Evolutionary conservation across 2,329 filamentous ascomycete genomes (phyloP).

Genomic region (Fusarium sp.): DNA sequence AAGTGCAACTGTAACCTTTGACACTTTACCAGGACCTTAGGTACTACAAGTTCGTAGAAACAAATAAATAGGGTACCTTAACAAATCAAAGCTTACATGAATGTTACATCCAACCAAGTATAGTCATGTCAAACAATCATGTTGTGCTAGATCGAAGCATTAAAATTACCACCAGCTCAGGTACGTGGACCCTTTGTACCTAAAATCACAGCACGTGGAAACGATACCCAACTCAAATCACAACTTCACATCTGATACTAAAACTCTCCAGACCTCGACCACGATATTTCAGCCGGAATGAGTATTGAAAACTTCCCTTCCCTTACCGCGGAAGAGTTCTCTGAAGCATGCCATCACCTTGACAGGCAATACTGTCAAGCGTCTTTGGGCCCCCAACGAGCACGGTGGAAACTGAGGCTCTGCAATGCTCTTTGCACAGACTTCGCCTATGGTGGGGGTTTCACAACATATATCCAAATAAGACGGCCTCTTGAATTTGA

Average conservation of each 20-base stretch:
- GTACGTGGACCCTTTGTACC: constrained; percentile 7
- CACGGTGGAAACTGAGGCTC: constrained; percentile 62
- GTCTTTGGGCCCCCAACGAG: constrained; percentile 62
- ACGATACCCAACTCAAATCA: constrained; percentile 17
- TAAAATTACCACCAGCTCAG: background rate
- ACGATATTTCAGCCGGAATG: constrained; percentile 36
- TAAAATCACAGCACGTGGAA: constrained; percentile 16
- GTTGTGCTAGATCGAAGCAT: background rate
- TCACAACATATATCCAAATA: constrained; percentile 64
- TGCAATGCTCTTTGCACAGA: constrained; percentile 59
- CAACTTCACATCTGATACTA: background rate
- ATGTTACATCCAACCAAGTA: background rate
- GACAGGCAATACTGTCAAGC: constrained; percentile 67
- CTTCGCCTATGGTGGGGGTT: constrained; percentile 53
- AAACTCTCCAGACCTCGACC: background rate
- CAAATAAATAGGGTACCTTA: background rate
- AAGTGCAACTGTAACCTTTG: background rate
- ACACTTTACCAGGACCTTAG: background rate
- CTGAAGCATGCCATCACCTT: constrained; percentile 69
- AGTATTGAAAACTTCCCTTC: constrained; percentile 66
- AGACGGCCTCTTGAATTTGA: constrained; percentile 59
- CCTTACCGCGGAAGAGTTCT: constrained; percentile 68
- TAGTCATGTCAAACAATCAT: background rate
- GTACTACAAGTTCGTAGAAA: background rate
- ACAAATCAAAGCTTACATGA: background rate